Percentiles rank a stretch among this genome's conserved stretches.
Conservation (phyloP, 1,139 yeast species). For the Taphrina sp. region DNA sequence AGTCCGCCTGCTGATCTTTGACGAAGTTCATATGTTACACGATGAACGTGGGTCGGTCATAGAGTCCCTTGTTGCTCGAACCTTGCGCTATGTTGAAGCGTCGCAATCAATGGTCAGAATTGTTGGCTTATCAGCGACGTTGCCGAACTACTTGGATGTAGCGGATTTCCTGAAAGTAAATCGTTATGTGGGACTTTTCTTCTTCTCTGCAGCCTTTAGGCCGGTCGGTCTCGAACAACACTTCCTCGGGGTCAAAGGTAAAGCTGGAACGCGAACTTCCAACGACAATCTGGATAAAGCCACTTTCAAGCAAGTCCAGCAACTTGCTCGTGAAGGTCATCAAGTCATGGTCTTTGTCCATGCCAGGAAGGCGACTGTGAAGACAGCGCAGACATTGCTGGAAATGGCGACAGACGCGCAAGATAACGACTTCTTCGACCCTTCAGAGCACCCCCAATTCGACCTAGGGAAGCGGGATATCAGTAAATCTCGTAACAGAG, state of each 20-base stretch:
- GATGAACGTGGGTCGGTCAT: constrained; percentile 98
- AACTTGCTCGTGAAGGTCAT: constrained; percentile 65
- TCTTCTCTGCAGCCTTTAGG: constrained; percentile 86
- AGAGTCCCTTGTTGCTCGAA: constrained; percentile 92
- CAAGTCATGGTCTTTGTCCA: constrained; percentile 98
- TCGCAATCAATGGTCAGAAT: constrained; percentile 92
- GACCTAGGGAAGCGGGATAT: constrained; percentile 62
- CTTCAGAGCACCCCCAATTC: constrained; percentile 52
- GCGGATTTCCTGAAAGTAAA: constrained; percentile 94
- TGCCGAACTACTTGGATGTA: constrained; percentile 91
- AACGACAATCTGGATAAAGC: constrained; percentile 73
- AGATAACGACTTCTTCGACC: constrained; percentile 56
- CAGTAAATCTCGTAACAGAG: constrained; percentile 71
- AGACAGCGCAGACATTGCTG: constrained; percentile 72
- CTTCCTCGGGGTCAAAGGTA: constrained; percentile 82
- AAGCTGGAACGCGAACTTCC: constrained; percentile 70
- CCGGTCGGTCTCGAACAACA: constrained; percentile 93
- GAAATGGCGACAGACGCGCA: constrained; percentile 66
- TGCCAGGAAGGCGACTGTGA: constrained; percentile 87
- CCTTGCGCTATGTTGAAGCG: constrained; percentile 89
- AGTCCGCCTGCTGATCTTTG: constrained; percentile 81
- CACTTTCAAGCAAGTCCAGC: constrained; percentile 71
- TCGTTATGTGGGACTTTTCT: constrained; percentile 84
- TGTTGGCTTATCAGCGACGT: constrained; percentile 93
- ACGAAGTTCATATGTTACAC: constrained; percentile 92